Percentiles rank a stretch among this genome's conserved stretches.
Evolutionary conservation across 2,329 filamentous ascomycete species (phyloP).

Genomic region (Talaromyces sp.): DNA sequence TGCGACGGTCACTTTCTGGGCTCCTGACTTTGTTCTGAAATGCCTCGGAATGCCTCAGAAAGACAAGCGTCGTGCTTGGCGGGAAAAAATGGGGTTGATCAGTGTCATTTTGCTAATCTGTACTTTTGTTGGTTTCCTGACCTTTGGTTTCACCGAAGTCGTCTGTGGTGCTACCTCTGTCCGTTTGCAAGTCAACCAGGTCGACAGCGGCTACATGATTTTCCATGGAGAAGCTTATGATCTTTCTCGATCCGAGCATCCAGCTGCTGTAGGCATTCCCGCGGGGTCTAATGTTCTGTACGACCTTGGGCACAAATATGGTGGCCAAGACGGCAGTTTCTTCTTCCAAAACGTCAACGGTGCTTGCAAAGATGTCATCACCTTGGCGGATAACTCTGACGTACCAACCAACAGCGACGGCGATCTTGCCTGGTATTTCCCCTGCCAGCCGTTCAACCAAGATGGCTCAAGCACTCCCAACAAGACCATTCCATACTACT

Average conservation of each 20-base stretch:
- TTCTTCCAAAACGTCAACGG: conserved; percentile 98
- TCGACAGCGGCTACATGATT: conserved; percentile 82
- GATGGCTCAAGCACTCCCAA: conserved; percentile 82
- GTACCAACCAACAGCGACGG: conserved; percentile 69
- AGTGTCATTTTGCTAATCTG: conserved; percentile 89
- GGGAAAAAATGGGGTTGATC: conserved; percentile 95
- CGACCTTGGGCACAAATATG: conserved; percentile 74
- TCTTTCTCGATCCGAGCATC: conserved; percentile 69
- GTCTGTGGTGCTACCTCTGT: conserved; percentile 72
- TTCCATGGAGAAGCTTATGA: conserved; percentile 92
- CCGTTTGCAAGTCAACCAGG: conserved; percentile 76
- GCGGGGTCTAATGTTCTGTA: conserved; percentile 73
- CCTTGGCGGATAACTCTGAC: conserved; percentile 61
- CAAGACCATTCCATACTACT: conserved; percentile 65
- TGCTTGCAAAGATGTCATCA: conserved; percentile 89
- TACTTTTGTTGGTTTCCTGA: conserved; percentile 85
- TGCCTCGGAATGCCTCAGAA: conserved; percentile 83
- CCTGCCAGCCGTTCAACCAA: conserved; percentile 85
- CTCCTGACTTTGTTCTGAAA: conserved; percentile 73
- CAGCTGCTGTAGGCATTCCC: conserved; percentile 72
- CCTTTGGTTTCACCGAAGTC: conserved; percentile 87
- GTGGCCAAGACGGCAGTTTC: conserved; percentile 91
- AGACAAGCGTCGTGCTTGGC: conserved; percentile 87
- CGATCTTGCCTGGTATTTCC: conserved; percentile 94
- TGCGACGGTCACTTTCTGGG: conserved; percentile 90